These are phyloP conservation scores for Citrullus mucosospermus DNA, from an alignment of 306 rosid species.

Conservation along the genomic window DNA sequence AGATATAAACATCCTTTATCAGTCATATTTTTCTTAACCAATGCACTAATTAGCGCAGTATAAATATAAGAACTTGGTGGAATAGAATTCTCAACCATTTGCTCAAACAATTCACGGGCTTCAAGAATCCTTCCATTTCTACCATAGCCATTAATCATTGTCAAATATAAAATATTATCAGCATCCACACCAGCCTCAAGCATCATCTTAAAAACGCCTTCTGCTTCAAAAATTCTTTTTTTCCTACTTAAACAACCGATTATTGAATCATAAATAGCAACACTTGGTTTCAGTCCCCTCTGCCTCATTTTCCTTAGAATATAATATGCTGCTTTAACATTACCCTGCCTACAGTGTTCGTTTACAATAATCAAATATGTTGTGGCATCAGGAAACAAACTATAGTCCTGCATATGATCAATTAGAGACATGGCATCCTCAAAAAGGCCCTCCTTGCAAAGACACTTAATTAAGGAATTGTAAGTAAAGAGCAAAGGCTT, in stretches of 20 bases:
- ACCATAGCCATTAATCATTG: conserved; percentile 28
- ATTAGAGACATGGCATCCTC: conserved; percentile 21
- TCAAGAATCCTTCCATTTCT: conserved; percentile 23
- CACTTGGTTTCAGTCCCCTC: conserved; percentile 19
- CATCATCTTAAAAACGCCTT: conserved; percentile 30
- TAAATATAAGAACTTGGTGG: conserved; percentile 26
- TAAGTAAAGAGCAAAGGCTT: conserved; percentile 23
- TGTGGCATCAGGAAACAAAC: conserved; percentile 19
- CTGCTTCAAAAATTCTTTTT: conserved; percentile 24
- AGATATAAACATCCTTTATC: conserved; percentile 26
- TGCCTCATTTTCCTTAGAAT: conserved; percentile 15
- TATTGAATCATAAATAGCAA: conserved; percentile 29
- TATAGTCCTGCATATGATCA: conserved; percentile 17
- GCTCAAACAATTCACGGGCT: conserved; percentile 25
- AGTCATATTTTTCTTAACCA: conserved; percentile 26
- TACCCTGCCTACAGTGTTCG: conserved; percentile 24
- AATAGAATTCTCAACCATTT: conserved; percentile 27
- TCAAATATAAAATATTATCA: conserved; percentile 18
- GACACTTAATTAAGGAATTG: conserved; percentile 32
- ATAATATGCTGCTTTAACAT: conserved; percentile 11
- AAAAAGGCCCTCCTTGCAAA: conserved; percentile 21
- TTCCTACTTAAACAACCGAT: conserved; percentile 21
- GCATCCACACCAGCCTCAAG: conserved; percentile 31
- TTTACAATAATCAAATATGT: conserved; percentile 25
- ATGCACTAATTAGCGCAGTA: conserved; percentile 28